Percentiles rank a stretch among this genome's conserved stretches.
These are phyloP conservation scores for Ambrosia hybrid DNA, from an alignment of 140 eudicot species.

Conservation along the genomic window DNA sequence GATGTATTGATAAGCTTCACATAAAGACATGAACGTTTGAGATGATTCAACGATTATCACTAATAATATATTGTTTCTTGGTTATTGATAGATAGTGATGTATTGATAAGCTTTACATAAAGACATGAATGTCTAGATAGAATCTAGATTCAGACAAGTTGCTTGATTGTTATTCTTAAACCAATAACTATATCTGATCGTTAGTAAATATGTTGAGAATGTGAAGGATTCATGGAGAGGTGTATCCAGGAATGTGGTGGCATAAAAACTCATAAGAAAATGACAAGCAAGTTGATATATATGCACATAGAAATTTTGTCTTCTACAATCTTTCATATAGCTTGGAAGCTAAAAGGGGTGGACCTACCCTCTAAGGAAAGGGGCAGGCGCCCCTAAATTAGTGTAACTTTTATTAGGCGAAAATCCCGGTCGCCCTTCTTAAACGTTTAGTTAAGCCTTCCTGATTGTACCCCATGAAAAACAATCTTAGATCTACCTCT, in stretches of 20 bases:
- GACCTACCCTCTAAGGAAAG: no score
- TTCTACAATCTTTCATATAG: no score
- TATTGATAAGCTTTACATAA: slow-evolving; percentile 1
- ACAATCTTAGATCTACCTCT: no score
- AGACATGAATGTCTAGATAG: not conserved
- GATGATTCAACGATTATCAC: not conserved
- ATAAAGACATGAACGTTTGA: slow-evolving; percentile 14
- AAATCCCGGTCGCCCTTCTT: no score
- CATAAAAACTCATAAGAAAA: not conserved
- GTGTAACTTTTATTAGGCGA: no score
- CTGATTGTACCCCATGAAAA: no score
- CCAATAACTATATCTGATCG: not conserved
- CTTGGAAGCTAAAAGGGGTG: no score
- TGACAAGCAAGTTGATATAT: no score
- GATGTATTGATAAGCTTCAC: slow-evolving; percentile 4
- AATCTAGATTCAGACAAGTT: slow-evolving; percentile 3
- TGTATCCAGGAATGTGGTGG: not conserved
- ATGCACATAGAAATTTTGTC: no score
- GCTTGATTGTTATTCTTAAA: not conserved
- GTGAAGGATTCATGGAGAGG: no score
- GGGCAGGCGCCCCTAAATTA: no score
- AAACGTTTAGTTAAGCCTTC: no score
- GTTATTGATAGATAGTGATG: slow-evolving; percentile 15
- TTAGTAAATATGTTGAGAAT: not conserved
- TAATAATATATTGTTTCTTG: slow-evolving; percentile 8